Evolutionary conservation across 176 grass and related monocot genomes (phyloP).

Genomic region (Eragrostis curvula): DNA sequence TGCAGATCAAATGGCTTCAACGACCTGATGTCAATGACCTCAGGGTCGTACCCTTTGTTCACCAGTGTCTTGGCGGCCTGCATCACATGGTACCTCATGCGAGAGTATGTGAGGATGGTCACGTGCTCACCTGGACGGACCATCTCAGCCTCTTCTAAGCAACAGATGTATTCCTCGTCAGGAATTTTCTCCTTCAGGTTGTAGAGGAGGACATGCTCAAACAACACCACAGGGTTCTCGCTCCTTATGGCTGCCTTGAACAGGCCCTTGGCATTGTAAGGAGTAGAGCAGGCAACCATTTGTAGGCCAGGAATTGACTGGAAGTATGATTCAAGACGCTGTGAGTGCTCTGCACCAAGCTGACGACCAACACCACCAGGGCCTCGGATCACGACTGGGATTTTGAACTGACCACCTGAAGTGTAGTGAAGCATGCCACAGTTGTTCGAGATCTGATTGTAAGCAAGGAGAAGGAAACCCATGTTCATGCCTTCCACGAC

Average conservation of each 20-base stretch:
- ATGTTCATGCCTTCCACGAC: slow-evolving; percentile 97
- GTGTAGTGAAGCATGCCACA: slow-evolving; percentile 98
- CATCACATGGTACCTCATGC: slow-evolving; percentile 98
- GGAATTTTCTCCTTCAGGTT: slow-evolving; percentile 93
- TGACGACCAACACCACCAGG: slow-evolving; percentile 87
- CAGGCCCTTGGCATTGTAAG: slow-evolving; percentile 94
- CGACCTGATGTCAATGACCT: slow-evolving; percentile 87
- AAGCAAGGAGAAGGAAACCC: slow-evolving; percentile 93
- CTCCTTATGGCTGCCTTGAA: slow-evolving; percentile 93
- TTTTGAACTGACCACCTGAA: slow-evolving; percentile 94
- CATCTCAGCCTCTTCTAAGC: slow-evolving; percentile 87
- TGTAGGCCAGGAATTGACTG: slow-evolving; percentile 96
- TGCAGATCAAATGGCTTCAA: slow-evolving; percentile 85
- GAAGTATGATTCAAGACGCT: slow-evolving; percentile 89
- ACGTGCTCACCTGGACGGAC: slow-evolving; percentile 81
- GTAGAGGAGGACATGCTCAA: slow-evolving; percentile 84
- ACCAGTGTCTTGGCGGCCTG: slow-evolving; percentile 79
- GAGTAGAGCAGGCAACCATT: slow-evolving; percentile 95
- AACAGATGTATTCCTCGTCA: slow-evolving; percentile 85
- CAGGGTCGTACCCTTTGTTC: slow-evolving; percentile 80
- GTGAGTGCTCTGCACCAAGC: slow-evolving; percentile 87
- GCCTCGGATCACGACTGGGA: slow-evolving; percentile 89
- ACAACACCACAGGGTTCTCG: slow-evolving; percentile 83
- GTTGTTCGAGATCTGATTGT: slow-evolving; percentile 98
- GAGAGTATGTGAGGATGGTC: slow-evolving; percentile 84